A percentile compares a stretch with the other conserved stretches of the same genome.
phyloP scores from a whole-genome alignment of 805 yeast genomes.

The Priceomyces melissophilus region DNA sequence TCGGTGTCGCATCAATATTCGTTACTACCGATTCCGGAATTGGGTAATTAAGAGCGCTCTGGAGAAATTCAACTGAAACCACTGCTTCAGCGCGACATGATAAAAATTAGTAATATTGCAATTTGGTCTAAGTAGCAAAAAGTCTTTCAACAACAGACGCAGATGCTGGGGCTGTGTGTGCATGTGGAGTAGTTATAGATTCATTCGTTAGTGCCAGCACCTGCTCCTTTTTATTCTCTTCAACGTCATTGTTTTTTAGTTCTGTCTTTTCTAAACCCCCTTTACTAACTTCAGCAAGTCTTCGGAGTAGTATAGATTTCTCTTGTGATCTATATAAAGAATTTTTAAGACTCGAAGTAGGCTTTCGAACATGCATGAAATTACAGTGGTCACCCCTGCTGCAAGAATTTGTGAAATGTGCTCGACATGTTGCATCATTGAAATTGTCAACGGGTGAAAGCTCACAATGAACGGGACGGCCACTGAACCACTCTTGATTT shows the following conservation, averaged over 20 bases:
- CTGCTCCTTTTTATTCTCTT: not conserved
- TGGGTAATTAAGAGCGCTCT: no score
- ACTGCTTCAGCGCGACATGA: no score
- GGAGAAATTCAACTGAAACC: not conserved
- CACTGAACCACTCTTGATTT: slow-evolving; percentile 79
- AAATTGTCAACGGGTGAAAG: slow-evolving; percentile 71
- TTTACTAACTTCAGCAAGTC: slow-evolving; percentile 4
- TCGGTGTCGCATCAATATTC: no score
- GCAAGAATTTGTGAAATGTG: slow-evolving; percentile 61
- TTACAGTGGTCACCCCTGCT: slow-evolving; percentile 83
- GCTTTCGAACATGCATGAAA: slow-evolving; percentile 73
- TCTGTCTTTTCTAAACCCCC: not conserved
- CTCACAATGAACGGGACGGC: slow-evolving; percentile 75
- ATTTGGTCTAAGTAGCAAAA: slow-evolving; percentile 9
- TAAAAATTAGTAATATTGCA: no score
- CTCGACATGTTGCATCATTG: slow-evolving; percentile 71
- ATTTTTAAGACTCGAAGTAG: slow-evolving; percentile 41
- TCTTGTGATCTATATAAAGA: slow-evolving; percentile 40
- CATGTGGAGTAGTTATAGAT: not conserved
- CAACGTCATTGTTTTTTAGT: not conserved
- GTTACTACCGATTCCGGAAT: no score
- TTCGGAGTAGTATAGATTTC: slow-evolving; percentile 20
- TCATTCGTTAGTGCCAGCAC: not conserved
- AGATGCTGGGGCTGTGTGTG: slow-evolving; percentile 5
- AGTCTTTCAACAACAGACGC: slow-evolving; percentile 15